Percentiles rank a stretch among this genome's conserved stretches.
Evolutionary conservation across 306 rosid genomes (phyloP).

Genomic region (Begonia loranthoides): DNA sequence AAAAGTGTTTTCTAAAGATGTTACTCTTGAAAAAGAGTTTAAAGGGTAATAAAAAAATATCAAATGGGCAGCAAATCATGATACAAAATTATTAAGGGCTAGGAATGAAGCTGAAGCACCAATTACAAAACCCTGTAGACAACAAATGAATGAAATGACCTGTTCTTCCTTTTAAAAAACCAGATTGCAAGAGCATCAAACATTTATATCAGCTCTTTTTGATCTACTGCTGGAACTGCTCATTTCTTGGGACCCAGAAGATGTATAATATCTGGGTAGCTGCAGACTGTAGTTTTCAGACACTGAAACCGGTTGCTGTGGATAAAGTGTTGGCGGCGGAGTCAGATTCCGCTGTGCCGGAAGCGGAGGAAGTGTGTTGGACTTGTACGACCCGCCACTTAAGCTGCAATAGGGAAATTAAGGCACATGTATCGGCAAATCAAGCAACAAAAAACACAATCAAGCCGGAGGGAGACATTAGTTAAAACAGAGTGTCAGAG

Average conservation of each 20-base stretch:
- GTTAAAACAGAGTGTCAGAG: not conserved
- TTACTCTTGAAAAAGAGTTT: no score
- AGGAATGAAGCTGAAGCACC: not conserved
- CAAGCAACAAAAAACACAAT: not conserved
- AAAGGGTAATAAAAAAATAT: no score
- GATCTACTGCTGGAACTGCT: slow-evolving; percentile 35
- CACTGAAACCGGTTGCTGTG: slow-evolving; percentile 87
- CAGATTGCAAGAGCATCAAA: slow-evolving; percentile 16
- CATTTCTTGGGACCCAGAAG: slow-evolving; percentile 46
- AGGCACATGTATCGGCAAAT: not conserved
- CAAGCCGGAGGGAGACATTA: not conserved
- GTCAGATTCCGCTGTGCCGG: slow-evolving; percentile 94
- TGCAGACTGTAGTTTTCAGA: slow-evolving; percentile 46
- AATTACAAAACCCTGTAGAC: slow-evolving; percentile 7
- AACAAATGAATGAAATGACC: slow-evolving; percentile 15
- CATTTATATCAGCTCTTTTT: slow-evolving; percentile 86
- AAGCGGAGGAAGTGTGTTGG: slow-evolving; percentile 75
- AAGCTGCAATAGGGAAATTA: slow-evolving; percentile 18
- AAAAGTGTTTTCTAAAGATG: no score
- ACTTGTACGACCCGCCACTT: slow-evolving; percentile 50
- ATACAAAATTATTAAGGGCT: no score
- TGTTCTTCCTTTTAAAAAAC: slow-evolving; percentile 5
- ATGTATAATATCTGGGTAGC: slow-evolving; percentile 56
- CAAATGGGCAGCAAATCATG: no score
- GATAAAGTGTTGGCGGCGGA: slow-evolving; percentile 93